Evolutionary conservation across 2,329 filamentous ascomycete species (phyloP), one percentile per base, ranked within the genome.

Genomic region (Trichoderma oligosporum): DNA sequence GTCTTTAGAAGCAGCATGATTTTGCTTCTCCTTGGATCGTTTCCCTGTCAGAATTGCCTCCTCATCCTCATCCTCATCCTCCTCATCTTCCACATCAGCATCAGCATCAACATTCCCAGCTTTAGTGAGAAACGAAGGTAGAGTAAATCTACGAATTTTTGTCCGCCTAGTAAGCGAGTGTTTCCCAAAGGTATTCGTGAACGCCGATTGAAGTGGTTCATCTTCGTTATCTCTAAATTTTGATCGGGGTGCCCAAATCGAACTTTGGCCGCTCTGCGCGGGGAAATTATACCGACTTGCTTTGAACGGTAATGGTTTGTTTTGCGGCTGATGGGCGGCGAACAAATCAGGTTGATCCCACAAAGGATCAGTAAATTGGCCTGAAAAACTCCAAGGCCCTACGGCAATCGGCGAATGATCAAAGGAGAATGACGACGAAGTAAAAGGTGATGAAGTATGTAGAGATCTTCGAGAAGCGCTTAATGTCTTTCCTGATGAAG

Each of bases 261-360:
- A 73, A n/a, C 54, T 65, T 24, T 66, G 36, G 1, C 66, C 64
- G 25, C 62, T 65, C 60, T 71, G 62, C 18, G 64, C 61, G 20
- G 71, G 66, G 60, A 68, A 65, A n/a, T 70, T 57, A 60, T 71
- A 69, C 65, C 70, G 64, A 61, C 71, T 64, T 4, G 44, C 46
- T 29, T 27, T 42, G 16, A 52, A n/a, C 1, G 39, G 45, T 11
- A 42, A 39, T 7, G 20, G 46, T 16, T 48, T 46, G 7, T 25
- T 41, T 24, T 38, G 54, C n/a, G 39, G 22, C 8, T 25, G 53
- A 18, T 42, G 56, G 18, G 16, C 20, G 16, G 39, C 11, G 18
- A 52, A 53, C 14, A 58, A 22, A 45, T 54, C 44, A 4, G 46
- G 56, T 6, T 53, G 41, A 6, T 54, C 42, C 61, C 57, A 59